Percentiles rank a stretch among this genome's conserved stretches.
These are phyloP conservation scores for Marasmius fiardii DNA, from an alignment of 1,284 basidiomycete genomes.

Conservation along the genomic window DNA sequence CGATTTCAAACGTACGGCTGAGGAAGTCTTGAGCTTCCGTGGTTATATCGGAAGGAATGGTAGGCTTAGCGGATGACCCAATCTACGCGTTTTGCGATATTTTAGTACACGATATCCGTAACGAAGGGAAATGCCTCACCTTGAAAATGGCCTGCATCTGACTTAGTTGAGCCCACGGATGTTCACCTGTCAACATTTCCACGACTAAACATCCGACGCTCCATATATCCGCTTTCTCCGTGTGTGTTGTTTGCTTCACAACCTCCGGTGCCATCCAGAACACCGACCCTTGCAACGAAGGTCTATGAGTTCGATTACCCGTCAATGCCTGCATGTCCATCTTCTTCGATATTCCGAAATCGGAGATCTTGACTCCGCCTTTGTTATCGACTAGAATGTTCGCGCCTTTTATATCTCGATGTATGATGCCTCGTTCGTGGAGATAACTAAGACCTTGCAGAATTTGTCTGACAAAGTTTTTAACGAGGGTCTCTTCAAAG, in stretches of 20 bases:
- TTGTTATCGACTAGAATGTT: slow-evolving; percentile 99
- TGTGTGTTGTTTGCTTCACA: slow-evolving; percentile 94
- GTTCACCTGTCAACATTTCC: slow-evolving; percentile 97
- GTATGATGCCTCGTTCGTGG: slow-evolving; percentile 93
- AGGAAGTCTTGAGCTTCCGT: slow-evolving; percentile 84
- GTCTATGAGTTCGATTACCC: slow-evolving; percentile 79
- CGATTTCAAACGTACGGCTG: slow-evolving; percentile 79
- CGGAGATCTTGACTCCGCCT: slow-evolving; percentile 97
- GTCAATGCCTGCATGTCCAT: slow-evolving; percentile 85
- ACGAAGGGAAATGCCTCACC: slow-evolving; percentile 39
- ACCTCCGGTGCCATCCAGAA: slow-evolving; percentile 99
- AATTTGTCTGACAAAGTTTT: slow-evolving; percentile 95
- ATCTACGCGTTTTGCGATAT: slow-evolving; percentile 51
- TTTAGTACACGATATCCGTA: background rate
- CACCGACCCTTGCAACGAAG: slow-evolving; percentile 93
- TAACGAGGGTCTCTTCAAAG: slow-evolving; percentile 93
- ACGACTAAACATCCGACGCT: slow-evolving; percentile 96
- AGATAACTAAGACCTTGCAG: slow-evolving; percentile 90
- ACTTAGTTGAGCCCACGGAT: slow-evolving; percentile 96
- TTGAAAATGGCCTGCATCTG: slow-evolving; percentile 99
- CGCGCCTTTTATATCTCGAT: slow-evolving; percentile 98
- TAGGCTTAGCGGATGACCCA: slow-evolving; percentile 80
- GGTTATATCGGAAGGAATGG: slow-evolving; percentile 87
- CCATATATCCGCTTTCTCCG: slow-evolving; percentile 97
- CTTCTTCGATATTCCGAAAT: slow-evolving; percentile 99